Evolutionary conservation across 176 grass and related monocot genomes (phyloP).

Genomic region (Alloteropsis semialata): DNA sequence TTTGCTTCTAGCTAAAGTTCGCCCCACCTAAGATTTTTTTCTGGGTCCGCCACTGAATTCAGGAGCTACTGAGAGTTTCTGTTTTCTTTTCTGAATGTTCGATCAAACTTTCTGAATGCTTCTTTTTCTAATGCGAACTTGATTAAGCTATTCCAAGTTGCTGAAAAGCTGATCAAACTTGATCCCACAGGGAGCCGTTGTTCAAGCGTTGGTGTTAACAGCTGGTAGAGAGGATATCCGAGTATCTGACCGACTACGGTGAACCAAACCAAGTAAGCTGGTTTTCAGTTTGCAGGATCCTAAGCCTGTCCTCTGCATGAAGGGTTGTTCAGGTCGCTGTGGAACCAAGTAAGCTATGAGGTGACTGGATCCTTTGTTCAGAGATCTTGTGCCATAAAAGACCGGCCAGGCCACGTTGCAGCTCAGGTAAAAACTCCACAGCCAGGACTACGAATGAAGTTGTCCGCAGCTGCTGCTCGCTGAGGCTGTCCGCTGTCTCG

Average conservation of each 20-base stretch:
- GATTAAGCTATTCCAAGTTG: background rate
- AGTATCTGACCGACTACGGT: conserved; percentile 66
- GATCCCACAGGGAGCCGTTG: conserved; percentile 48
- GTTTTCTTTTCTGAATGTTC: background rate
- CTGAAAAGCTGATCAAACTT: background rate
- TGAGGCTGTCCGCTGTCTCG: no score
- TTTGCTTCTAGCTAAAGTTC: no score
- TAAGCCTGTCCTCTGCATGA: conserved; percentile 51
- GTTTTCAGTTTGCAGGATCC: conserved; percentile 77
- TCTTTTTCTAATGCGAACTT: no score
- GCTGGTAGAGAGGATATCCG: conserved; percentile 63
- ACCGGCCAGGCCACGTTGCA: conserved; percentile 51
- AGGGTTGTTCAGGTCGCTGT: conserved; percentile 47
- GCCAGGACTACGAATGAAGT: background rate
- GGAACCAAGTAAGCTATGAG: conserved; percentile 54
- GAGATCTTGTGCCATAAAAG: conserved; percentile 65
- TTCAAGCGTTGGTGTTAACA: conserved; percentile 70
- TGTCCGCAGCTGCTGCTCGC: no score
- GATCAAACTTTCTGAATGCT: no score
- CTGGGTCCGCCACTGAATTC: no score
- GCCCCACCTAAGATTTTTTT: no score
- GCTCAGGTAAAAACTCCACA: conserved; percentile 55
- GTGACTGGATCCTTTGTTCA: conserved; percentile 70
- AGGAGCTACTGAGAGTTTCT: background rate
- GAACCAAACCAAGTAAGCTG: conserved; percentile 51